phyloP scores from a whole-genome alignment of 1,284 basidiomycete species.

The Boletus sp. region DNA sequence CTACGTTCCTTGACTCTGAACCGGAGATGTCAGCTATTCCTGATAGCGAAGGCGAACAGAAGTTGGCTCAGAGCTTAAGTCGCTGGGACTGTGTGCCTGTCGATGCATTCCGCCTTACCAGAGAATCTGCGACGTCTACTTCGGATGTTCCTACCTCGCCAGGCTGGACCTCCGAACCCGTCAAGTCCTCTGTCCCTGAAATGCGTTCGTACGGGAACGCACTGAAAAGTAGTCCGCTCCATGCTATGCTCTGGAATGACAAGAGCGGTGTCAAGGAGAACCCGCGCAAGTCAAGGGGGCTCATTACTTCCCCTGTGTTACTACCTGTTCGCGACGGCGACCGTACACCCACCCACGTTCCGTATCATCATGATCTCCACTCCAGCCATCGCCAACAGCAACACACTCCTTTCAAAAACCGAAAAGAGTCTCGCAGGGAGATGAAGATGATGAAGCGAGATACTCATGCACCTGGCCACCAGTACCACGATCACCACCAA shows the following conservation, averaged over 20 bases:
- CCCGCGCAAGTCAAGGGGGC: conserved; percentile 27
- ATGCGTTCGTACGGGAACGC: conserved; percentile 34
- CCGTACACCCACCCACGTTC: conserved; percentile 45
- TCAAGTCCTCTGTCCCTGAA: conserved; percentile 21
- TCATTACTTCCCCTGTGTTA: conserved; percentile 49
- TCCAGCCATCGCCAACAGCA: conserved; percentile 36
- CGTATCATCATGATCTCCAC: conserved; percentile 24
- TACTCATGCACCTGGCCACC: conserved; percentile 40
- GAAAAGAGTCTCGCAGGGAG: conserved; percentile 58
- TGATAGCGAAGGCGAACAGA: conserved; percentile 36
- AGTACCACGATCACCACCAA: conserved; percentile 36
- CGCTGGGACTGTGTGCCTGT: conserved; percentile 76
- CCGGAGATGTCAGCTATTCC: conserved; percentile 34
- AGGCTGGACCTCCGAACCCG: conserved; percentile 27
- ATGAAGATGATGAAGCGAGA: conserved; percentile 61
- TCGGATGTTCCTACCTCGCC: conserved; percentile 33
- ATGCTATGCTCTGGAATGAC: conserved; percentile 53
- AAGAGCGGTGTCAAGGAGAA: conserved; percentile 30
- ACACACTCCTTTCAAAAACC: conserved; percentile 41
- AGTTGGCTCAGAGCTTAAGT: conserved; percentile 36
- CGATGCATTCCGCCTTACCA: conserved; percentile 65
- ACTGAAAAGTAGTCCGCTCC: conserved; percentile 54
- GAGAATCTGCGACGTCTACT: conserved; percentile 37
- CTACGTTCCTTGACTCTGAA: conserved; percentile 60
- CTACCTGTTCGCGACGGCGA: conserved; percentile 54